Evolutionary conservation across 768 basidiomycete species (phyloP).

Genomic region (Trametes cubensis): DNA sequence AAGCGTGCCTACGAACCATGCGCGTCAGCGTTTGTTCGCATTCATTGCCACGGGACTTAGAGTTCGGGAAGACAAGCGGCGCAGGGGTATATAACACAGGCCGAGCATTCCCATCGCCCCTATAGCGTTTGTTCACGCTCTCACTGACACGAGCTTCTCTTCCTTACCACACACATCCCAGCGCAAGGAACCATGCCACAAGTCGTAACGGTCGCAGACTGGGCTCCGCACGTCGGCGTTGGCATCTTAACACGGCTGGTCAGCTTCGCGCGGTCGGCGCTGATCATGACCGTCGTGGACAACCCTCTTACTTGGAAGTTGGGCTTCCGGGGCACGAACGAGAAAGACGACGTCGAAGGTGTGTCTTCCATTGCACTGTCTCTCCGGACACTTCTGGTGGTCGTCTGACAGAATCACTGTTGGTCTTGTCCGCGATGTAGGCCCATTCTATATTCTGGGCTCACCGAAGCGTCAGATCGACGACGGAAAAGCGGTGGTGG

Average conservation of each 20-base stretch:
- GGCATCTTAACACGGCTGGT: constrained; percentile 14
- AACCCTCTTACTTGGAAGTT: constrained; percentile 14
- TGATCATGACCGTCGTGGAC: constrained; percentile 12
- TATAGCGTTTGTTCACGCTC: background rate
- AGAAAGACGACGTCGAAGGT: constrained; percentile 23
- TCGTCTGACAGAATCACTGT: background rate
- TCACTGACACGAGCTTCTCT: too few relatives aligned
- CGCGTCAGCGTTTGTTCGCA: too few relatives aligned
- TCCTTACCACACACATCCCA: too few relatives aligned
- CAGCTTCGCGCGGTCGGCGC: constrained; percentile 10
- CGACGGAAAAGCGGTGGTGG: constrained; percentile 32
- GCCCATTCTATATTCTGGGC: constrained; percentile 30
- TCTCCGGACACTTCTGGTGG: background rate
- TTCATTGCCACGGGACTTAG: too few relatives aligned
- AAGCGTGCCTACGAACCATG: too few relatives aligned
- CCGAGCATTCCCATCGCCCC: background rate
- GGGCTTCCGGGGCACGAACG: constrained; percentile 14
- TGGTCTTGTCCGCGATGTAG: constrained; percentile 11
- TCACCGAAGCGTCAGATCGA: constrained; percentile 28
- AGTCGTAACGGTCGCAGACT: constrained; percentile 17
- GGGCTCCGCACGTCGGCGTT: constrained; percentile 13
- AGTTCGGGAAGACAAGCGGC: background rate
- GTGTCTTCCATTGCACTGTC: background rate
- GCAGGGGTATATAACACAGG: background rate
- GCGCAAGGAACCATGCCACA: constrained; percentile 6